These are phyloP conservation scores for Eucommia ulmoides DNA, from an alignment of 257 asterid genomes.

Conservation along the genomic window DNA sequence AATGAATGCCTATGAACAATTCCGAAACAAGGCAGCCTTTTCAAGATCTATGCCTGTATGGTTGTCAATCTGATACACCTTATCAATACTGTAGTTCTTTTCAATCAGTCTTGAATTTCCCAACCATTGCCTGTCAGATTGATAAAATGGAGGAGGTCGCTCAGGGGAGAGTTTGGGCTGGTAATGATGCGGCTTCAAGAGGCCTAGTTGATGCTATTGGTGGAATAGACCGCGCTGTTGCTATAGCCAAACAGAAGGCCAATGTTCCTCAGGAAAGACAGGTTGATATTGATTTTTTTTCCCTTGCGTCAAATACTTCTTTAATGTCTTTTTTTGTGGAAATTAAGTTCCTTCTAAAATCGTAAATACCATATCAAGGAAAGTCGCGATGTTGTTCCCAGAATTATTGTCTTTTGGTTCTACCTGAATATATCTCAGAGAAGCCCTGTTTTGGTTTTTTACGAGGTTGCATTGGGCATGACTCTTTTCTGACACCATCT, in stretches of 20 bases:
- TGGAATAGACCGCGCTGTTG: slow-evolving; percentile 82
- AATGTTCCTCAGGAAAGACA: slow-evolving; percentile 69
- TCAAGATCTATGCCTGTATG: slow-evolving; percentile 94
- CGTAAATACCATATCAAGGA: no score
- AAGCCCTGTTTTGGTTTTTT: no score
- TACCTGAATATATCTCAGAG: no score
- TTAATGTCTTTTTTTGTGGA: no score
- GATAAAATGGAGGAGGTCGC: slow-evolving; percentile 96
- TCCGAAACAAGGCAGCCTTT: slow-evolving; percentile 89
- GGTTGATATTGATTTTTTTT: slow-evolving; percentile 36
- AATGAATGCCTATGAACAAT: slow-evolving; percentile 59
- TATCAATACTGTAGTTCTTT: slow-evolving; percentile 4
- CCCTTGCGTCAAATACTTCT: no score
- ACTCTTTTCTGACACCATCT: no score
- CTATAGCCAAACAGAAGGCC: slow-evolving; percentile 90
- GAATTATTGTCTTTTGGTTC: no score
- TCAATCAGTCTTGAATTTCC: slow-evolving; percentile 11
- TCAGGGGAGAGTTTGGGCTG: slow-evolving; percentile 99
- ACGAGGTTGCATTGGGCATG: no score
- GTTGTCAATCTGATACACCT: slow-evolving; percentile 12
- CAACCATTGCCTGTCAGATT: slow-evolving; percentile 29
- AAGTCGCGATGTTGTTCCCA: no score
- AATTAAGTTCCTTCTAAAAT: no score
- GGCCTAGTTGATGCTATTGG: slow-evolving; percentile 95
- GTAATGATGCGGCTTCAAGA: slow-evolving; percentile 75